Conservation (phyloP, 306 rosid genomes). For the Boehmeria nivea region DNA sequence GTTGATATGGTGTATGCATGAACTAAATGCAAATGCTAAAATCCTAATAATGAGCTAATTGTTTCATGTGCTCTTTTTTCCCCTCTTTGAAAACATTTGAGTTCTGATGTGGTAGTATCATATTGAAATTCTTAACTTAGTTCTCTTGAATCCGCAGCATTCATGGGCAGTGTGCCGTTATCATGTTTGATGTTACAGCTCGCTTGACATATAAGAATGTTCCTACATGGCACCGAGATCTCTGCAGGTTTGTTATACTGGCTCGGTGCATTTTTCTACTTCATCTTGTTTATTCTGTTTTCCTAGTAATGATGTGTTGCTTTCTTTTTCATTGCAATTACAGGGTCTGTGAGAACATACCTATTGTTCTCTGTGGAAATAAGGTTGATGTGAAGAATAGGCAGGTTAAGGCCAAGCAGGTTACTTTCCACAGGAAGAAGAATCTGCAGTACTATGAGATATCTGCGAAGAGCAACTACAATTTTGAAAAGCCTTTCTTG, state of each 20-base stretch:
- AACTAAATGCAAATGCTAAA: too few species aligned
- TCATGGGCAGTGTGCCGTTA: slow-evolving; percentile 72
- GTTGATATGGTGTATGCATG: too few species aligned
- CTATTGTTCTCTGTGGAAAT: slow-evolving; percentile 77
- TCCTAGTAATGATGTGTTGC: not conserved
- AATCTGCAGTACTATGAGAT: slow-evolving; percentile 78
- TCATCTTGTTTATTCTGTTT: not conserved
- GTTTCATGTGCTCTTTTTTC: not conserved
- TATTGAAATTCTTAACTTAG: not conserved
- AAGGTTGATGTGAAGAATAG: slow-evolving; percentile 80
- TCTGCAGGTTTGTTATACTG: slow-evolving; percentile 43
- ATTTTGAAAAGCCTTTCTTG: slow-evolving; percentile 74
- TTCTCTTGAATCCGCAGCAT: slow-evolving; percentile 34
- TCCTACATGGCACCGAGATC: slow-evolving; percentile 80
- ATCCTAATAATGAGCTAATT: not conserved
- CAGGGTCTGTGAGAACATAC: slow-evolving; percentile 77
- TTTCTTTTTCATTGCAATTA: not conserved
- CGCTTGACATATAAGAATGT: slow-evolving; percentile 70
- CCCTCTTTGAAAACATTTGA: not conserved
- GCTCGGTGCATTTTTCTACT: not conserved
- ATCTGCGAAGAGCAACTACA: slow-evolving; percentile 81
- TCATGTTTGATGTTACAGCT: slow-evolving; percentile 78
- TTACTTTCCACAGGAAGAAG: slow-evolving; percentile 78
- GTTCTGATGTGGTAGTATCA: not conserved
- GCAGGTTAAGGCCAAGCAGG: slow-evolving; percentile 81